Evolutionary conservation across 345 rosid species (phyloP).

Genomic region (Acer saccharum): DNA sequence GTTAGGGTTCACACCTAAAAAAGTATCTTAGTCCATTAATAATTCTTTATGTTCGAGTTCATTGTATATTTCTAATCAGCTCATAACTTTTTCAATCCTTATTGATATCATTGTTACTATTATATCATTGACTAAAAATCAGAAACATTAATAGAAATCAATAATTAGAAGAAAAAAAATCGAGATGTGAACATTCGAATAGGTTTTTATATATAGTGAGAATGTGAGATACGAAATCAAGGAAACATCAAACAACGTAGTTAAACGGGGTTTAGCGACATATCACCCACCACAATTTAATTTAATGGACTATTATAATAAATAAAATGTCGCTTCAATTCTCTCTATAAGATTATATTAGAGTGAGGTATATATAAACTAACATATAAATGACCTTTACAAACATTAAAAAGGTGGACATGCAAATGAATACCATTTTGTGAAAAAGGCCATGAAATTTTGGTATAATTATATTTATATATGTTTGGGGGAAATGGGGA

Average conservation of each 20-base stretch:
- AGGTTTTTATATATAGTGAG: not conserved
- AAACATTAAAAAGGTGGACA: not conserved
- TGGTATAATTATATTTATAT: too few species aligned
- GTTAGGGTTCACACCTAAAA: too few species aligned
- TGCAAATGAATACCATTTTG: not conserved
- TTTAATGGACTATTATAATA: not conserved
- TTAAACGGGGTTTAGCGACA: not conserved
- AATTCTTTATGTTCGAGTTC: too few species aligned
- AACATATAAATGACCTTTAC: not conserved
- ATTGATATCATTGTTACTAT: too few species aligned
- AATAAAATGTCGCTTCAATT: too few species aligned
- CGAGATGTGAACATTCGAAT: not conserved
- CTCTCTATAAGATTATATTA: too few species aligned
- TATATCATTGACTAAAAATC: too few species aligned
- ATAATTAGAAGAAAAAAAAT: not conserved
- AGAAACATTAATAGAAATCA: too few species aligned
- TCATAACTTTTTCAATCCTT: too few species aligned
- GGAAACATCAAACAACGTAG: not conserved
- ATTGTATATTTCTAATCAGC: too few species aligned
- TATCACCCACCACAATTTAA: not conserved
- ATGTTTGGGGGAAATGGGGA: too few species aligned
- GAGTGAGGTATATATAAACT: not conserved
- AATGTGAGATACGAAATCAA: not conserved
- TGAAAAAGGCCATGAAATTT: not conserved
- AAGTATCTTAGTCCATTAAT: too few species aligned